Conservation (phyloP, 805 yeast genomes). For the Pichia cabralensis region DNA sequence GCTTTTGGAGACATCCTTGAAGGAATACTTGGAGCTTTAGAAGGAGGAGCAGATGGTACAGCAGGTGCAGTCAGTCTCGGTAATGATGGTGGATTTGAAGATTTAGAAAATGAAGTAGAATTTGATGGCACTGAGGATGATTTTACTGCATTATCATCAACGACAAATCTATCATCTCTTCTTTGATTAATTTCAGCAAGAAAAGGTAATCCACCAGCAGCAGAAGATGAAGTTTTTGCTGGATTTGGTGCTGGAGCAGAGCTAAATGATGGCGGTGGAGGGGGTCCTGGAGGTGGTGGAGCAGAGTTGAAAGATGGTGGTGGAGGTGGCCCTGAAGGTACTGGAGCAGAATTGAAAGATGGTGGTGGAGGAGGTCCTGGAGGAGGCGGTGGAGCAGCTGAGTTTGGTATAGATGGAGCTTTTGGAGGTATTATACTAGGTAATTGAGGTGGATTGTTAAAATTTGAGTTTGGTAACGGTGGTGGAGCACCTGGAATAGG, state of each 20-base stretch:
- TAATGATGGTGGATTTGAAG: conserved; percentile 6
- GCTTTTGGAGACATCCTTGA: conserved; percentile 12
- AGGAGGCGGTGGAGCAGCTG: conserved; percentile 8
- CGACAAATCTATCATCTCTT: conserved; percentile 37
- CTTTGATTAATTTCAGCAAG: conserved; percentile 43
- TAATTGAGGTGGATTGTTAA: no score
- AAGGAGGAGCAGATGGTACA: conserved; percentile 9
- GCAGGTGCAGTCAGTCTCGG: conserved; percentile 12
- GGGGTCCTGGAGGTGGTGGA: conserved; percentile 11
- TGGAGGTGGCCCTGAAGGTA: conserved; percentile 17
- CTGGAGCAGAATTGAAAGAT: conserved; percentile 7
- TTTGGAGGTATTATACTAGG: no score
- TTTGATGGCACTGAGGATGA: neutral
- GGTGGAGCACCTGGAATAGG: conserved; percentile 11
- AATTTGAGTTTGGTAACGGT: conserved; percentile 13
- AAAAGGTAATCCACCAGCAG: conserved; percentile 37
- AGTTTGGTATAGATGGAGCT: conserved; percentile 9
- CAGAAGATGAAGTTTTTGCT: conserved; percentile 8
- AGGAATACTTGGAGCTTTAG: conserved; percentile 6
- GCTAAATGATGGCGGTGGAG: conserved; percentile 6
- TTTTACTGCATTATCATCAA: conserved; percentile 25
- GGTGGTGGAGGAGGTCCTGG: conserved; percentile 1
- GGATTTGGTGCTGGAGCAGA: conserved; percentile 5
- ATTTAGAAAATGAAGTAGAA: neutral
- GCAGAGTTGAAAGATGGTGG: conserved; percentile 13